Evolutionary conservation across 192 early-diverging fungal species (phyloP), one percentile per base, ranked within the genome.

Genomic region (Backusella tuberculispora): DNA sequence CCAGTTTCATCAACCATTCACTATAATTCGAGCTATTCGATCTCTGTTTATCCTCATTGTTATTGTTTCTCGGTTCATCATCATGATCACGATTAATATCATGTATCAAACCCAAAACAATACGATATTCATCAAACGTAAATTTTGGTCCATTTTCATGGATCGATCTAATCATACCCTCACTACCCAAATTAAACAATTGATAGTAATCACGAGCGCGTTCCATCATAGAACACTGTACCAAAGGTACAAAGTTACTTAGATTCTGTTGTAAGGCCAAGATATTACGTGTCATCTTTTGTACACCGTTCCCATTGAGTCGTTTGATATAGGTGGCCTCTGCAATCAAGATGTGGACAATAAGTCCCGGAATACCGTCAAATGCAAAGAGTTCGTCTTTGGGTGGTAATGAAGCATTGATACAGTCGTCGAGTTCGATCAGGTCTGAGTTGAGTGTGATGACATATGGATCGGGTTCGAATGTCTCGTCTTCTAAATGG

Each of bases 401-500:
- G 9, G 83, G 45, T 0, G 92, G 89, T 63, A 97, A 72, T 15
- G 88, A 88, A 3, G 80, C 80, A 65, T 79, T 80, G 47, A 95
- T 81, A 38, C 85, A 85, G 48, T 96, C 95, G 75, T 98, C 94
- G 41, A 90, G 83, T 13, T 87, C 83, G 21, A 91, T 86, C 19
- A 97, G 76, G 53, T 96, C 94, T 50, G 89, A 77, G 74, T 96
- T 98, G 19, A 97, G 87, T 21, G 86, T 78, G 69, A 92, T 87
- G 41, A 98, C 90, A 82, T 96, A 97, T 43, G 91, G 90, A 76
- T 98, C 96, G 3, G 96, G 95, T 68, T 97, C 96, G 37, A 79
- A 79, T 2, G 92, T 82, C 42, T 94, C 91, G 53, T 88, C 88
- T n/a, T 93, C 92, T 40, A 96, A 79, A 43, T 81, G 74, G 74